phyloP scores from a whole-genome alignment of 2,329 filamentous ascomycete genomes.

The Coniochaeta sp. region DNA sequence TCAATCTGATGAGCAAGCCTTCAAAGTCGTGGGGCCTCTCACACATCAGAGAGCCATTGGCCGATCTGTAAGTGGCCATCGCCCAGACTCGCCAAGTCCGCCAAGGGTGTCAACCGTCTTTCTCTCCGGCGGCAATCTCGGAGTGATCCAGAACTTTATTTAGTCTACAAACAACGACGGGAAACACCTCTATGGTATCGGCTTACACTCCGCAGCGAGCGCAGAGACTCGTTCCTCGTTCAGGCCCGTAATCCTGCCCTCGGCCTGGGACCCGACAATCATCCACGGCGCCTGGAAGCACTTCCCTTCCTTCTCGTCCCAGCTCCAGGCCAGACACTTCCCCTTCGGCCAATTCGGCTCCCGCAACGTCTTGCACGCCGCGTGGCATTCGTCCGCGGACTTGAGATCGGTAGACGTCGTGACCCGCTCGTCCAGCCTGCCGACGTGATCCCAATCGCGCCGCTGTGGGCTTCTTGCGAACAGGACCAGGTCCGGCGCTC shows the following conservation, averaged over 20 bases:
- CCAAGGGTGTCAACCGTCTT: background rate
- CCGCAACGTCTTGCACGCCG: conserved; percentile 28
- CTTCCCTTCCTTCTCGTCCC: conserved; percentile 28
- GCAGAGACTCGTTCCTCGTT: conserved; percentile 18
- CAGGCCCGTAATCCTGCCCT: conserved; percentile 29
- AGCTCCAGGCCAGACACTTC: conserved; percentile 45
- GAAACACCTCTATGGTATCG: too few relatives aligned
- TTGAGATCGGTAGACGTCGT: conserved; percentile 28
- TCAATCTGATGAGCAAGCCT: too few relatives aligned
- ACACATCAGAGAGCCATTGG: too few relatives aligned
- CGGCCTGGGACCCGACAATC: conserved; percentile 31
- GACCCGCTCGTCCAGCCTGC: conserved; percentile 35
- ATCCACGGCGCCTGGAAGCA: conserved; percentile 45
- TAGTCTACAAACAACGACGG: too few relatives aligned
- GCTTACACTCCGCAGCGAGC: background rate
- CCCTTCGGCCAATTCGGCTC: conserved; percentile 22
- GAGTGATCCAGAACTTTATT: background rate
- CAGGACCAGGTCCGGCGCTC: conserved; percentile 28
- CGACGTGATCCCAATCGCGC: conserved; percentile 38
- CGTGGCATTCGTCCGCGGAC: conserved; percentile 34
- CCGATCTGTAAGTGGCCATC: too few relatives aligned
- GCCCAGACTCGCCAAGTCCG: background rate
- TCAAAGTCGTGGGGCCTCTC: too few relatives aligned
- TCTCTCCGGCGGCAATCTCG: background rate
- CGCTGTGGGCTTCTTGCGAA: conserved; percentile 29